Evolutionary conservation across 2,329 filamentous ascomycete species (phyloP).

Genomic region (Pestalotiopsis sp.): DNA sequence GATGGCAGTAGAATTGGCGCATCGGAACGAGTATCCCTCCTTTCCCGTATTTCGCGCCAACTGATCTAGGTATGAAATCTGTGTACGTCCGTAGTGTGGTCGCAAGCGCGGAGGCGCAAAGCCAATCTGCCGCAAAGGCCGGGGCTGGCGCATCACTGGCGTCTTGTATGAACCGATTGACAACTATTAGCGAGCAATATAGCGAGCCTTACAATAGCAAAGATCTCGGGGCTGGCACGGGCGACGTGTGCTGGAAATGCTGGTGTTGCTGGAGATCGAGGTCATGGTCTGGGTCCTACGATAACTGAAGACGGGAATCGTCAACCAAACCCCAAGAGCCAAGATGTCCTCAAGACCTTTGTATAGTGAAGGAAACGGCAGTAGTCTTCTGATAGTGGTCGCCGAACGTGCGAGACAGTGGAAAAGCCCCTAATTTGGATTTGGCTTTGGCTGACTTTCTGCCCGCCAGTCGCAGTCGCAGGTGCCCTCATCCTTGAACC

Average conservation of each 20-base stretch:
- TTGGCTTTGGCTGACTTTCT: neutral
- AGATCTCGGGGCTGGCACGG: neutral
- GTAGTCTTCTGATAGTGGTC: neutral
- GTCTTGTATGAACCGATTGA: neutral
- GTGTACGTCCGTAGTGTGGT: neutral
- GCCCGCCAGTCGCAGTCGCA: neutral
- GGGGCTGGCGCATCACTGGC: neutral
- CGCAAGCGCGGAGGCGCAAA: neutral
- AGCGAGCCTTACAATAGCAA: neutral
- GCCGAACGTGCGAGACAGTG: neutral
- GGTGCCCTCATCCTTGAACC: neutral
- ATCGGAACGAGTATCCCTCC: neutral
- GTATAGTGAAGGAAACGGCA: neutral
- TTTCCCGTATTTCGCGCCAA: neutral
- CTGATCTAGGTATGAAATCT: neutral
- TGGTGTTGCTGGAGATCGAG: neutral
- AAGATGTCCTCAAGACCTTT: too few species aligned
- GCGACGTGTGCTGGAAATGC: neutral
- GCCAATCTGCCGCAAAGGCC: neutral
- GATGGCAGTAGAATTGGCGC: neutral
- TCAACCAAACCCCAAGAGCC: too few species aligned
- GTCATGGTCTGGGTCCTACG: too few species aligned
- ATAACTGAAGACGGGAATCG: too few species aligned
- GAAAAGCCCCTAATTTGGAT: neutral
- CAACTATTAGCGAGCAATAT: neutral